A percentile compares a stretch with the other conserved stretches of the same genome.
Evolutionary conservation across 139 green algal species (phyloP).

Genomic region (Closterium sp.): DNA sequence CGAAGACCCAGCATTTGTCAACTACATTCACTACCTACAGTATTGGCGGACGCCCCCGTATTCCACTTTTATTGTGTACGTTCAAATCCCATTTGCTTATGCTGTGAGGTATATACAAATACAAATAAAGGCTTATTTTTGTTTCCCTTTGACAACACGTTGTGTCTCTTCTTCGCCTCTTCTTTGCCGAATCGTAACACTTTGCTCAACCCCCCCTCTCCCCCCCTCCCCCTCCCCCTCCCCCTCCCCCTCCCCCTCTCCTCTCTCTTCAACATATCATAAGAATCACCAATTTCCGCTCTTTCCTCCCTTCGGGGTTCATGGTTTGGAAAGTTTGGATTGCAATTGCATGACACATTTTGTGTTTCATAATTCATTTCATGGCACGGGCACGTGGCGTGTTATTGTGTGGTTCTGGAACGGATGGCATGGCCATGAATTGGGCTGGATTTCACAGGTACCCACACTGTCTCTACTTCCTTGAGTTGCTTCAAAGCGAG

Average conservation of each 20-base stretch:
- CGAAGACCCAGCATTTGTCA: background rate
- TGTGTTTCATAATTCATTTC: too few relatives aligned
- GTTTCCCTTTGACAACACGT: background rate
- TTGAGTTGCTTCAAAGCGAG: constrained; percentile 78
- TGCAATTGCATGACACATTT: background rate
- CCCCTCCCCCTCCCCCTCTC: too few relatives aligned
- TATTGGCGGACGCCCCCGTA: background rate
- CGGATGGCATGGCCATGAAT: background rate
- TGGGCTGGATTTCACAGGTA: constrained; percentile 50
- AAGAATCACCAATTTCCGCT: background rate
- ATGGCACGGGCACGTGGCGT: background rate
- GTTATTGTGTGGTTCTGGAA: background rate
- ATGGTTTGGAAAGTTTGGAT: background rate
- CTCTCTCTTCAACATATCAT: background rate
- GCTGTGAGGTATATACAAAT: background rate
- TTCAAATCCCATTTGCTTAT: background rate
- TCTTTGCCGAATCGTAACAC: too few relatives aligned
- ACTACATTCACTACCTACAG: background rate
- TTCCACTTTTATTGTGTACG: background rate
- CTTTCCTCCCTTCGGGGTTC: background rate
- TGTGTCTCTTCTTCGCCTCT: background rate
- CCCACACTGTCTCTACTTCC: constrained; percentile 81
- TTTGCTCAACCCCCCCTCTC: background rate
- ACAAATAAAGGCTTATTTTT: background rate
- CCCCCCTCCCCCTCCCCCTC: too few relatives aligned